phyloP scores from a whole-genome alignment of 1,284 basidiomycete genomes.

The Rhodotorula sp. region DNA sequence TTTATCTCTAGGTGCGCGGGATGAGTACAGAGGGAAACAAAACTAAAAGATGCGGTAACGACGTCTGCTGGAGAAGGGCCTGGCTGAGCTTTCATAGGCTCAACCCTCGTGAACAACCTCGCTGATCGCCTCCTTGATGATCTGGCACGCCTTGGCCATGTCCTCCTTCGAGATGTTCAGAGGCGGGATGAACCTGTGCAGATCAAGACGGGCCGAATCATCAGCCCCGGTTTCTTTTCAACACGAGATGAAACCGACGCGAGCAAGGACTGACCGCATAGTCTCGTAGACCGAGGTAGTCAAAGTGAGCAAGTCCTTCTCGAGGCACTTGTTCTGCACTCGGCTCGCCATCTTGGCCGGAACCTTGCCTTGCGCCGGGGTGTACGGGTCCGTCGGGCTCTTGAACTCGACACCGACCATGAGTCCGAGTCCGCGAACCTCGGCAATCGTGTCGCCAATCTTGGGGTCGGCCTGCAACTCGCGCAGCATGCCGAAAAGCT shows the following conservation, averaged over 20 bases:
- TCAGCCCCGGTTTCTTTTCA: background rate
- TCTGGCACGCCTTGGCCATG: slow-evolving; percentile 60
- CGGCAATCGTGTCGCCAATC: slow-evolving; percentile 50
- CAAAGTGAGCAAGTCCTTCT: slow-evolving; percentile 76
- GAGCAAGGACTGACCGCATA: slow-evolving; percentile 30
- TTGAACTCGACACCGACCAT: slow-evolving; percentile 47
- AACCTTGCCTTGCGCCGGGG: slow-evolving; percentile 51
- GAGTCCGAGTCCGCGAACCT: slow-evolving; percentile 53
- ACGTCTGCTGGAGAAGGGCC: background rate
- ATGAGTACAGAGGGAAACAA: background rate
- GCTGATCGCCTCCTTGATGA: slow-evolving; percentile 63
- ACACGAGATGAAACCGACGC: background rate
- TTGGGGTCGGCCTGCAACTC: slow-evolving; percentile 50
- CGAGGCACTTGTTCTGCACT: slow-evolving; percentile 76
- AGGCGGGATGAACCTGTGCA: slow-evolving; percentile 54
- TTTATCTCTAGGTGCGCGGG: background rate
- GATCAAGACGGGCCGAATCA: background rate
- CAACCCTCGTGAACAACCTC: slow-evolving; percentile 54
- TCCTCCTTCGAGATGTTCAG: slow-evolving; percentile 65
- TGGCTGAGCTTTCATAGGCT: background rate
- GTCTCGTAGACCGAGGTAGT: slow-evolving; percentile 59
- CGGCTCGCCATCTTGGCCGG: slow-evolving; percentile 68
- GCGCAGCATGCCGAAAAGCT: slow-evolving; percentile 67
- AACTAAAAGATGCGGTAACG: no score
- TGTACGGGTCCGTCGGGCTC: slow-evolving; percentile 38